Base-by-base conservation (phyloP, 768 basidiomycete species). In the Saitozyma podzolica region DNA sequence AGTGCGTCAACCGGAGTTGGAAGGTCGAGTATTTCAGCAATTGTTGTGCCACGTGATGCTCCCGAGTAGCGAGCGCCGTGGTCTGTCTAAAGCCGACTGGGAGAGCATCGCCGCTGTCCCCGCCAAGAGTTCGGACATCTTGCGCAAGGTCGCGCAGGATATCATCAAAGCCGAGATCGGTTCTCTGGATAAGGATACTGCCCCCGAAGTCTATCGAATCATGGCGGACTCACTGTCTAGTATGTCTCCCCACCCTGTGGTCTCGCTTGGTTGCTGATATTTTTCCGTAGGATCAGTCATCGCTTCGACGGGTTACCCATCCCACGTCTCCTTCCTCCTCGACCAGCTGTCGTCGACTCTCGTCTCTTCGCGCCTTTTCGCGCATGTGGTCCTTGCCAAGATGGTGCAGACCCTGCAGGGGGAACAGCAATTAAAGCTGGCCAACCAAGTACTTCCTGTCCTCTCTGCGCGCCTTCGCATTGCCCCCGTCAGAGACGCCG, bases 331-430 rank as follows among this genome's bases (percentile, higher is more conserved):
- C 29, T 80, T 80, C 56, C 73, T 93, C 13, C 70, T 90, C 4
- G 67, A 68, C 16, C 86, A 84, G 64, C 65, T 90, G 10, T 80
- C 82, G 1, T 83, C 84, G 52, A 55, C 80, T 0, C 82, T 85
- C 63, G 72, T 84, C 0, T 83, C 89, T 64, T 80, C 84, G 40
- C 83, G 86, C 16, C 78, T 84, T 2, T 77, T 92, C 51, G 84
- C 84, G 0, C 85, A 86, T 70, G 80, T 92, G 9, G 80, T 90
- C 56, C 78, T 84, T n/a, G 83, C 86, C n/a, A 83, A 84, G 0
- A 75, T 93, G 57, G 75, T 92, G 40, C 76, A 77, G 40, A 83
- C 83, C 29, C 66, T 87, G 0, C 83, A 86, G 6, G 87, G 86
- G 13, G 84, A 85, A 47, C 84, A 84, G 55, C 86, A 86, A 65